phyloP scores from a whole-genome alignment of 1,284 basidiomycete species.

The Fomitopsis schrenkii region DNA sequence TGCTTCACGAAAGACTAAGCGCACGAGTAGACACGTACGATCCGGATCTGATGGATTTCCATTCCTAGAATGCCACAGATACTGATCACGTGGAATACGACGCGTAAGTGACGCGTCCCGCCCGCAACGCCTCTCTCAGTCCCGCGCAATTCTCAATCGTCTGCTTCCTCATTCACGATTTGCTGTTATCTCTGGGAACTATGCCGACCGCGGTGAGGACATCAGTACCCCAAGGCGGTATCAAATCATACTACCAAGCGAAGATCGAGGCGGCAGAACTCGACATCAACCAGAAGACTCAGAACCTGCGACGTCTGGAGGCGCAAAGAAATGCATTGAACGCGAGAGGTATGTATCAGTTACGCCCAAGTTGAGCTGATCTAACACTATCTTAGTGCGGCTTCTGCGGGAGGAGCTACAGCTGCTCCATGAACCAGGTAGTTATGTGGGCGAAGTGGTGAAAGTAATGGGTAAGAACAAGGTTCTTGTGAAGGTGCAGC shows the following conservation, averaged over 20 bases:
- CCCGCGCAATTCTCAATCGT: neutral
- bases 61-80: neutral
- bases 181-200: conserved; percentile 4
- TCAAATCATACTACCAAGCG: conserved; percentile 91
- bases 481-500: conserved; percentile 97
- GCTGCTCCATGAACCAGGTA: conserved; percentile 93
- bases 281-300: conserved; percentile 93
- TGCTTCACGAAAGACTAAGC: too few relatives aligned
- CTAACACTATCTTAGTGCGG: conserved; percentile 49
- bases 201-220: conserved; percentile 52
- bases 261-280: conserved; percentile 95
- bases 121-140: neutral
- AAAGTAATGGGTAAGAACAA: conserved; percentile 99
- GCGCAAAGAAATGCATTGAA: conserved; percentile 97
- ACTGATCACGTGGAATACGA: neutral
- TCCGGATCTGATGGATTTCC: neutral
- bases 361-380: neutral
- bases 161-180: neutral
- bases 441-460: conserved; percentile 96
- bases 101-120: conserved; percentile 1
- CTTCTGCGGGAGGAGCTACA: conserved; percentile 92
- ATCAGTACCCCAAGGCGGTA: conserved; percentile 51
- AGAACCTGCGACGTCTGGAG: conserved; percentile 93
- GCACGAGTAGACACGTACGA: neutral
- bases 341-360: conserved; percentile 65